Conservation (phyloP, 306 rosid species). For the Leucaena leucocephala region DNA sequence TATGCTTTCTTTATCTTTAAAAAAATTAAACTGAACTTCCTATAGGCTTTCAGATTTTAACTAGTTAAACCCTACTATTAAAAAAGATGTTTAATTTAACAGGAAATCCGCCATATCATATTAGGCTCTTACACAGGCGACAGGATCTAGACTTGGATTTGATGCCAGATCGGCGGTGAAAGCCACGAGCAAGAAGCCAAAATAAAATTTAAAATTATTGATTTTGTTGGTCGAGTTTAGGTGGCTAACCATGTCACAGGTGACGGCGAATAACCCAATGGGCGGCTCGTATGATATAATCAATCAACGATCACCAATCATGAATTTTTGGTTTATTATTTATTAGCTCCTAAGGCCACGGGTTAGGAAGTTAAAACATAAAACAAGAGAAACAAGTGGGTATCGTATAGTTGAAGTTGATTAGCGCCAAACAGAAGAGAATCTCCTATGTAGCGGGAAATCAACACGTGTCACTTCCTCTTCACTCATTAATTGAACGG, state of each 20-base stretch:
- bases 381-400: background rate
- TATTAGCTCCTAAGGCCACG: background rate
- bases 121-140: too few relatives aligned
- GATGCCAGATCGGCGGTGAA: too few relatives aligned
- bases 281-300: background rate
- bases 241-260: background rate
- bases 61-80: too few relatives aligned
- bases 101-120: too few relatives aligned
- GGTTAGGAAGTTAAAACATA: background rate
- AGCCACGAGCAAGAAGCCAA: too few relatives aligned
- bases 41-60: too few relatives aligned
- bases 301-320: background rate
- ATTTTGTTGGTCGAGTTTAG: background rate
- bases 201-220: background rate
- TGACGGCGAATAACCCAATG: background rate
- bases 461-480: background rate
- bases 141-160: too few relatives aligned
- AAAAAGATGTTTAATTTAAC: too few relatives aligned
- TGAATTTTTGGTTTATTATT: background rate
- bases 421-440: background rate
- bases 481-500: background rate
- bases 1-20: too few relatives aligned
- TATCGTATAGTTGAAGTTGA: background rate
- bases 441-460: background rate
- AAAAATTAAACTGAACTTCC: too few relatives aligned